Conservation (phyloP, 306 rosid species). For the Fagus sylvatica region DNA sequence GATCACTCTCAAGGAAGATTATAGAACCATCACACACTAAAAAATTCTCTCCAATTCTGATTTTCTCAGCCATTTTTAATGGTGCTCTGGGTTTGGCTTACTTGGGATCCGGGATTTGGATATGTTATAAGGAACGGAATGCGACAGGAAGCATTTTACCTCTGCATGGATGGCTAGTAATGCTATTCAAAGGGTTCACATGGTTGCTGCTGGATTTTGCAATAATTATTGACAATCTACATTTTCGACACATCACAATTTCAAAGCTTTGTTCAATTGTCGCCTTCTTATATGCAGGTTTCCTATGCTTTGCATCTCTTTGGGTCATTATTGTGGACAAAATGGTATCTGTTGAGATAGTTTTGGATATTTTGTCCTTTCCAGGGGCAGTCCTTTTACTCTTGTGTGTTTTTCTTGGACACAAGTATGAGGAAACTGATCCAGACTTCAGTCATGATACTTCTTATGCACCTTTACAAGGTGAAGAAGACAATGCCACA, state of each 20-base stretch:
- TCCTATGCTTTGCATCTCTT: constrained; percentile 43
- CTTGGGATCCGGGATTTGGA: too few species aligned
- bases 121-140: too few species aligned
- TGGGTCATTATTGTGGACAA: constrained; percentile 29
- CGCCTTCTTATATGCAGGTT: constrained; percentile 46
- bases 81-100: too few species aligned
- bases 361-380: constrained; percentile 44
- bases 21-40: too few species aligned
- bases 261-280: constrained; percentile 38
- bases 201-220: constrained; percentile 64
- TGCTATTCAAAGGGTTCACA: constrained; percentile 61
- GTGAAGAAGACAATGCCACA: too few species aligned
- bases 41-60: too few species aligned
- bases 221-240: constrained; percentile 32
- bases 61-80: too few species aligned
- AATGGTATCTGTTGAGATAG: constrained; percentile 36
- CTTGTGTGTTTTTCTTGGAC: constrained; percentile 27
- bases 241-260: too few species aligned
- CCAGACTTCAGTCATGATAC: constrained; percentile 35
- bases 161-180: constrained; percentile 55
- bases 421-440: constrained; percentile 23
- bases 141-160: constrained; percentile 21
- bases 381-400: constrained; percentile 56
- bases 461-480: constrained; percentile 18
- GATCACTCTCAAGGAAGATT: too few species aligned